A percentile compares a stretch with the other conserved stretches of the same genome.
Evolutionary conservation across 139 green algal genomes (phyloP).

Genomic region (Chlamydomonas sphaeroides): DNA sequence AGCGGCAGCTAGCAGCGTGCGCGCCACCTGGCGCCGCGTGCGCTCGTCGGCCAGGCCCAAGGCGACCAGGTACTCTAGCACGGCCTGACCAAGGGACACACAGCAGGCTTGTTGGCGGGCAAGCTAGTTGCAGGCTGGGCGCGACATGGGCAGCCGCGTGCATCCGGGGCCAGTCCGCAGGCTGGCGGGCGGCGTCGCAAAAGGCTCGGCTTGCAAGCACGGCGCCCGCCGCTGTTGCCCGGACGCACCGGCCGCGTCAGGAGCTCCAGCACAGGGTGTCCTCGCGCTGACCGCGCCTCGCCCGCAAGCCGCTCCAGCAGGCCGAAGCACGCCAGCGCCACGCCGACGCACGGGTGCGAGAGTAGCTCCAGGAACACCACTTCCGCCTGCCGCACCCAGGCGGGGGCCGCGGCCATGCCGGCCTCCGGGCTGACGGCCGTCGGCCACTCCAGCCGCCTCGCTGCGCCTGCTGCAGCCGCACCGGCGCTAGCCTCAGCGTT

Average conservation of each 20-base stretch:
- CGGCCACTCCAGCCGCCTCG: not conserved
- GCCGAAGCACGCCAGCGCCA: constrained; percentile 43
- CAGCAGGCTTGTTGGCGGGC: too few species aligned
- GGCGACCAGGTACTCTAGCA: constrained; percentile 40
- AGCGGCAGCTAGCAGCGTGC: constrained; percentile 39
- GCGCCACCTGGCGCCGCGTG: constrained; percentile 36
- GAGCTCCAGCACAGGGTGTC: constrained; percentile 6
- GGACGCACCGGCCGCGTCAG: constrained; percentile 18
- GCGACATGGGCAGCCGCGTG: too few species aligned
- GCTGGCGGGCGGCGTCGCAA: too few species aligned
- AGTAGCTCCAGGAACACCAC: constrained; percentile 37
- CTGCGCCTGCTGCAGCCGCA: constrained; percentile 7
- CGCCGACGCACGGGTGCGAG: constrained; percentile 3
- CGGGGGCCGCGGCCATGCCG: not conserved
- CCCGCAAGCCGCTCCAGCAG: constrained; percentile 41
- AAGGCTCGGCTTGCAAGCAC: too few species aligned
- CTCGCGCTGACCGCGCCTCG: not conserved
- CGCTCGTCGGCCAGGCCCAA: constrained; percentile 35
- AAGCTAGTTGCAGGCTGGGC: too few species aligned
- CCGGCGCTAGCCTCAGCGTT: not conserved
- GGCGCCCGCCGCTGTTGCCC: too few species aligned
- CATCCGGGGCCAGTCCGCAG: too few species aligned
- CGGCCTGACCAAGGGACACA: constrained; percentile 11
- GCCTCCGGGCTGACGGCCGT: too few species aligned
- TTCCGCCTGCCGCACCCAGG: constrained; percentile 29